Evolutionary conservation across 2,329 filamentous ascomycete genomes (phyloP), one percentile per base, ranked within the genome.

Genomic region (Diplodia intermedia): DNA sequence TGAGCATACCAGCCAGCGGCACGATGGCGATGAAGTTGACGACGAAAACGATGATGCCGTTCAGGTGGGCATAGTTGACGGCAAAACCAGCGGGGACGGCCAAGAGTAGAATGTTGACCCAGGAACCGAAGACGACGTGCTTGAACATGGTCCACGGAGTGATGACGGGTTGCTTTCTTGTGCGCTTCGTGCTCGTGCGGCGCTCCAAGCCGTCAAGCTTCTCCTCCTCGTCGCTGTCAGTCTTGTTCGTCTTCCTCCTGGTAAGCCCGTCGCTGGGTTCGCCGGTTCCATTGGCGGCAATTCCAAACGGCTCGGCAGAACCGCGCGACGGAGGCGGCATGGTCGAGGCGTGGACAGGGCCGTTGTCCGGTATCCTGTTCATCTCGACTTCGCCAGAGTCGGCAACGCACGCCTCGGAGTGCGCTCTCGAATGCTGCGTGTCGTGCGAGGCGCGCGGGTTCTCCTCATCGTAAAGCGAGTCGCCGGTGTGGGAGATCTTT

Each of bases 21-120:
- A 97, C 90, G 72, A 97, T 97, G 70, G 94, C 94, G 71, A 97
- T 86, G 75, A 97, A 97, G 82, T 97, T 97, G 79, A 97, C 86
- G 67, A 94, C 87, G 75, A 97, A 97, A 56, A 95, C 72, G 1
- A 75, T 71, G 15, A 78, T 74, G 3, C 70, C 70, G 14, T 76
- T 71, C 63, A 91, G 81, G 12, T 81, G 71, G 20, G 88, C 80
- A 75, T 90, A 93, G 73, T 91, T 87, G 65, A 94, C 78, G 1
- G 86, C 91, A 73, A 97, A 79, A 63, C 94, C 94, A 40, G 89
- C 86, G 0, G 94, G 94, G 0, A 91, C 93, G 26, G 90, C 88
- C 18, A 97, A 65, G 26, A 97, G 82, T 31, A 97, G 81, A 29
- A 97, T 75, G 75, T 97, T 97, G 81, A 97, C 90, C 88, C 91